Percentiles rank a stretch among this genome's conserved stretches.
These are phyloP conservation scores for Wickerhamomyces canadensis DNA, from an alignment of 805 yeast species.

Conservation along the genomic window DNA sequence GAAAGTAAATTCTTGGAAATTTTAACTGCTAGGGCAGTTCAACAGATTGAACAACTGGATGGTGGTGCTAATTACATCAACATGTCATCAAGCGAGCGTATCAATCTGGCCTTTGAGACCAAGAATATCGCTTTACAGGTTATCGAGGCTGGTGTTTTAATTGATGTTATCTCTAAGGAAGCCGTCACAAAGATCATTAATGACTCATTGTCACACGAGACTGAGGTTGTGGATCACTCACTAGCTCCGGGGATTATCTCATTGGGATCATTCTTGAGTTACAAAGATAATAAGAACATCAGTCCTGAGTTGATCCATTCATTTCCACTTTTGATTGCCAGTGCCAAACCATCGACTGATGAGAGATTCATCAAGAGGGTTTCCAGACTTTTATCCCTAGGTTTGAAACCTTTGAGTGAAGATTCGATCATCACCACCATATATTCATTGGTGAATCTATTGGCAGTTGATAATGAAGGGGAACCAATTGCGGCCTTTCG, in stretches of 20 bases:
- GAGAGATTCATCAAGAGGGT: conserved; percentile 43
- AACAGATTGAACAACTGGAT: conserved; percentile 35
- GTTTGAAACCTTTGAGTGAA: conserved; percentile 64
- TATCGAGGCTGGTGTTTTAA: conserved; percentile 49
- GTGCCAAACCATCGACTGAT: conserved; percentile 44
- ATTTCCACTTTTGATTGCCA: conserved; percentile 44
- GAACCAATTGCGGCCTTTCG: conserved; percentile 29
- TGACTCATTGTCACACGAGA: conserved; percentile 45
- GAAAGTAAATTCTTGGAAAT: conserved; percentile 8
- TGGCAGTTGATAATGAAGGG: conserved; percentile 49
- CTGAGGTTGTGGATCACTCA: conserved; percentile 46
- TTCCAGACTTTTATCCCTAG: conserved; percentile 56
- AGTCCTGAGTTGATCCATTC: conserved; percentile 30
- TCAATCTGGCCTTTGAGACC: conserved; percentile 46
- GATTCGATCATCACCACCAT: conserved; percentile 81
- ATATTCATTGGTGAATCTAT: conserved; percentile 73
- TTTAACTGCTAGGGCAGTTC: conserved; percentile 16
- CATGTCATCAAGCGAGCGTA: conserved; percentile 41
- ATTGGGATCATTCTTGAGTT: conserved; percentile 50
- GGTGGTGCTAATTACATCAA: conserved; percentile 53
- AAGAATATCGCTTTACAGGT: conserved; percentile 54
- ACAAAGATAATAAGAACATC: conserved; percentile 27
- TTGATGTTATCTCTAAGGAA: conserved; percentile 39
- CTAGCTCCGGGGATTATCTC: conserved; percentile 48
- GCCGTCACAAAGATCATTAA: conserved; percentile 42